Evolutionary conservation across 345 rosid genomes (phyloP), one percentile per base, ranked within the genome.

Genomic region (Turnera subulata): DNA sequence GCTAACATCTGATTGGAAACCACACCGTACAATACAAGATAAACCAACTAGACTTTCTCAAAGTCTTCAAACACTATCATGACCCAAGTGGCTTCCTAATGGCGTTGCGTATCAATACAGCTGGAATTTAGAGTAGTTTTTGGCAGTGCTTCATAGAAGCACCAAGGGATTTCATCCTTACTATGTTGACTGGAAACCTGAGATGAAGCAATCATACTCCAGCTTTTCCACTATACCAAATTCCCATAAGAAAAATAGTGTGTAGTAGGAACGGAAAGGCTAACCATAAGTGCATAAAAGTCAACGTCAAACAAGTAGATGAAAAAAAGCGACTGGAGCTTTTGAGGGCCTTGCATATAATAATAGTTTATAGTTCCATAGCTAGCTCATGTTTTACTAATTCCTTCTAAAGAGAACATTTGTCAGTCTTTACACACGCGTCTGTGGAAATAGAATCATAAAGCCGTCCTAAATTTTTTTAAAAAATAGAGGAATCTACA

Each of bases 61-160:
- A 6, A 40, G 64, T 67, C 71, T 23, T 46, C 65, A 57, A n/a
- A 65, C 59, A 52, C 64, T 50, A 60, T 73, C n/a, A 60, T 63
- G 29, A 32, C 18, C 11, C 11, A 25, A 38, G 25, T 47, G 18
- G 56, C 24, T 38, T 20, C 9, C 13, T 19, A 48, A 46, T 39
- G 24, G 57, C 26, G 40, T 70, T 61, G 63, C 52, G 53, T 26
- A 65, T 14, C 14, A 63, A 33, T 44, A 40, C 60, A 63, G 50
- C 62, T 67, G 63, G 51, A 58, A 56, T 29, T 1, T 8, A 39
- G 52, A n/a, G 45, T 42, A 69, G 66, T 63, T 68, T 14, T 62
- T 26, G 57, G 78, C 64, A 67, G 66, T 80, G 73, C 39, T 57
- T 29, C 35, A 46, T 37, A 54, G 65, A 61, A 46, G 26, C 32